Base-by-base conservation (phyloP, 2,329 filamentous ascomycete genomes). In the Fusarium bulbicola region DNA sequence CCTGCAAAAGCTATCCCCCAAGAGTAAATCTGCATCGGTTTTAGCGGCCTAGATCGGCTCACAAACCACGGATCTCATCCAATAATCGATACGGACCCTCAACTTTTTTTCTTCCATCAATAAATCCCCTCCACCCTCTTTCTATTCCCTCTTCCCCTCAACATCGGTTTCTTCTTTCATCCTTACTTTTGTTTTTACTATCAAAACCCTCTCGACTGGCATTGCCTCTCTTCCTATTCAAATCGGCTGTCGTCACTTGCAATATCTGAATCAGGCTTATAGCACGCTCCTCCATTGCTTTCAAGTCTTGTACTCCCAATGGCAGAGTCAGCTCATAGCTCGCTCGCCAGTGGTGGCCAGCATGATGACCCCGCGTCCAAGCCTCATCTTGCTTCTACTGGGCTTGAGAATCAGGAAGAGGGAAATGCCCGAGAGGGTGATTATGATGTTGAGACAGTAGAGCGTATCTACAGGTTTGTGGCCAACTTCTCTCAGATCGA, bases 211-310 rank as follows among this genome's bases (percentile, higher is more conserved):
- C 74, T 75, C 74, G 68, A 52, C 59, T 66, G 47, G 54, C 73
- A 75, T 75, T 69, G 30, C 47, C 70, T 69, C 73, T 75, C 70
- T 75, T 75, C 47, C 70, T 42, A 30, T 43, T 74, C 58, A 59
- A 61, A 24, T 43, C n/a, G 21, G 61, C 66, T 61, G 50, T 26
- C 47, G 30, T 49, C 45, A 49, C 46, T 28, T 49, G 46, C 52
- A 54, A 24, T 30, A 21, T 21, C 18, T 32, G 28, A 40, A 13
- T 30, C 21, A 49, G 82, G 84, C 85, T 83, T 79, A 80, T 83
- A 85, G 85, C 85, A 87, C 79, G 84, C 85, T 76, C 81, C 73
- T 83, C 85, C 85, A 86, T 87, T 87, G 85, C 85, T 86, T 80
- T 82, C 77, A 75, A 80, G 84, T 84, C 83, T 24, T 30, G 77